Conservation (phyloP, 768 basidiomycete species). For the Suillus tomentosus region DNA sequence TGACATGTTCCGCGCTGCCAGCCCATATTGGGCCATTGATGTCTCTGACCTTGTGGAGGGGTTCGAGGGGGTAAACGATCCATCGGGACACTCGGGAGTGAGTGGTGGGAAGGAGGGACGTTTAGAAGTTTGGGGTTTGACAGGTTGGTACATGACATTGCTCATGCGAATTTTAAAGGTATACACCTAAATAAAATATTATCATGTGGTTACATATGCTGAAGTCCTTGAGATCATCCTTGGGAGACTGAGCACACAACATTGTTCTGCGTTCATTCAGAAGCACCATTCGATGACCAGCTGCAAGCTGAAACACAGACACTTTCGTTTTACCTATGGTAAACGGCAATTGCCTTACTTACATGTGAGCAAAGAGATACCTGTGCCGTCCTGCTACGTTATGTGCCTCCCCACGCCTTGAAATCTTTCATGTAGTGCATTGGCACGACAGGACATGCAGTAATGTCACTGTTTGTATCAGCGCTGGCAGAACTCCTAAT, state of each 20-base stretch:
- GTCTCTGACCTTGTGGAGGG: neutral
- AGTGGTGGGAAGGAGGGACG: constrained; percentile 29
- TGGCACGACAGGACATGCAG: too few species aligned
- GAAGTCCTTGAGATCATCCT: neutral
- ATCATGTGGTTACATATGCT: too few species aligned
- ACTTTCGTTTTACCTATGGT: neutral
- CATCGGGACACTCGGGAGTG: neutral
- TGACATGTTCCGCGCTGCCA: neutral
- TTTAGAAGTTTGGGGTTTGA: constrained; percentile 63
- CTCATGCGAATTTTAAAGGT: too few species aligned
- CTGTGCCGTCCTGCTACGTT: too few species aligned
- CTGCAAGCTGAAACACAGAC: neutral
- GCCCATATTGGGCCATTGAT: constrained; percentile 1
- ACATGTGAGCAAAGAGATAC: too few species aligned
- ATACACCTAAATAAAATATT: too few species aligned
- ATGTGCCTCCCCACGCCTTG: too few species aligned
- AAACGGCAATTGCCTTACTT: neutral
- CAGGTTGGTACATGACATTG: too few species aligned
- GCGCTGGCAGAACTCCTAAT: too few species aligned
- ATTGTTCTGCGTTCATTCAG: neutral
- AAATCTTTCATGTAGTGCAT: too few species aligned
- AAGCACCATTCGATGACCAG: neutral
- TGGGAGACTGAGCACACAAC: neutral
- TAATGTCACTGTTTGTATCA: too few species aligned
- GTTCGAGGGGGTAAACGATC: neutral